phyloP scores from a whole-genome alignment of 106 monocot genomes.

The Hemerocallis citrina region DNA sequence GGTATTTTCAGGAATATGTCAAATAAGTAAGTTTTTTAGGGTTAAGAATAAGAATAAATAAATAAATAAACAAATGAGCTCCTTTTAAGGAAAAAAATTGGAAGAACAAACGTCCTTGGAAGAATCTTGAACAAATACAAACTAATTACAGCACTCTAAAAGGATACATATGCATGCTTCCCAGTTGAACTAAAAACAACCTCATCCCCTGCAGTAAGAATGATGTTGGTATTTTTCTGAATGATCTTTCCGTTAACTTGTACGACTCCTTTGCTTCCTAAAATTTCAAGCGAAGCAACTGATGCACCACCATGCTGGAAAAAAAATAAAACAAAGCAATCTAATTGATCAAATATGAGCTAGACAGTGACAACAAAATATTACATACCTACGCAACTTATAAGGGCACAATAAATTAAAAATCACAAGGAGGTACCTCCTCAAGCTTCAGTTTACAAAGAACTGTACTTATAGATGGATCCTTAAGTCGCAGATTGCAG shows the following conservation, averaged over 20 bases:
- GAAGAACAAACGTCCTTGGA: not conserved
- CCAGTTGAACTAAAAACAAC: conserved; percentile 70
- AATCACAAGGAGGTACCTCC: conserved; percentile 33
- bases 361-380: not conserved
- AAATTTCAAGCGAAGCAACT: conserved; percentile 51
- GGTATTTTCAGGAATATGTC: not conserved
- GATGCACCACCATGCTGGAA: conserved; percentile 52
- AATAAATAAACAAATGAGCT: too few relatives aligned
- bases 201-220: conserved; percentile 81
- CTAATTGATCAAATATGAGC: not conserved
- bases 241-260: conserved; percentile 85
- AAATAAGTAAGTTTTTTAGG: not conserved
- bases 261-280: conserved; percentile 57
- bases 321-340: not conserved
- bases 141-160: conserved; percentile 5
- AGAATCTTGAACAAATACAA: not conserved
- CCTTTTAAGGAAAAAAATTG: conserved; percentile 4
- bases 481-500: conserved; percentile 53
- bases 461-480: conserved; percentile 34
- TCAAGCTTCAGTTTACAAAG: conserved; percentile 60
- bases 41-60: not conserved
- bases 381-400: not conserved
- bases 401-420: not conserved
- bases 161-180: conserved; percentile 98
- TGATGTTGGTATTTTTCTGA: conserved; percentile 47